Conservation (phyloP, 192 early-diverging fungal species). For the Diversispora eburnea region DNA sequence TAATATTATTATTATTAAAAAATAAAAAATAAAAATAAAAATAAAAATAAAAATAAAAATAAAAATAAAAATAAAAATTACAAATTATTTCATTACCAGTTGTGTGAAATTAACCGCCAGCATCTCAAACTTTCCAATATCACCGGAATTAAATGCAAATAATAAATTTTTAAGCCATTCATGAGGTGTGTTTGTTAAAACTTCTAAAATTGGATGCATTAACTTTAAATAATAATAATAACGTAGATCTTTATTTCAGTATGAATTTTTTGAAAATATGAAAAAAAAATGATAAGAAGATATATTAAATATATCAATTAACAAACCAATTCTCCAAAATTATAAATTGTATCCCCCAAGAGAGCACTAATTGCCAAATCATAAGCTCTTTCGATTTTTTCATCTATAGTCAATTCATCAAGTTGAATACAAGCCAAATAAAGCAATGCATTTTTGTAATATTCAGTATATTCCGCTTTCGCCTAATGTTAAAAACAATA, state of each 20-base stretch:
- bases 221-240: conserved; percentile 45
- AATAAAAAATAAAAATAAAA: no score
- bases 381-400: conserved; percentile 86
- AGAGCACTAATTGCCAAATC: conserved; percentile 89
- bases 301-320: not conserved
- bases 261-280: no score
- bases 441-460: conserved; percentile 92
- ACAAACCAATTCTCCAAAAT: conserved; percentile 96
- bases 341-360: conserved; percentile 94
- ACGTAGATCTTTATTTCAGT: no score
- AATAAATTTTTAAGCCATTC: conserved; percentile 86
- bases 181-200: conserved; percentile 67
- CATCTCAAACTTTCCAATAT: conserved; percentile 88
- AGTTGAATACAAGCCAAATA: conserved; percentile 89
- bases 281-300: no score
- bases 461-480: conserved; percentile 86
- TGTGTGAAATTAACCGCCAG: conserved; percentile 67
- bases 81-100: conserved; percentile 43
- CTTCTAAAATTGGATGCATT: conserved; percentile 84
- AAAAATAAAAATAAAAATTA: conserved; percentile 11
- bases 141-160: conserved; percentile 90
- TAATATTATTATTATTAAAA: no score
- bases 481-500: conserved; percentile 46
- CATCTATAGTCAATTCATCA: conserved; percentile 68
- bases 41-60: conserved; percentile 24